These are phyloP conservation scores for Neonectria sp. DNA, from an alignment of 2,329 filamentous ascomycete species.

Conservation along the genomic window DNA sequence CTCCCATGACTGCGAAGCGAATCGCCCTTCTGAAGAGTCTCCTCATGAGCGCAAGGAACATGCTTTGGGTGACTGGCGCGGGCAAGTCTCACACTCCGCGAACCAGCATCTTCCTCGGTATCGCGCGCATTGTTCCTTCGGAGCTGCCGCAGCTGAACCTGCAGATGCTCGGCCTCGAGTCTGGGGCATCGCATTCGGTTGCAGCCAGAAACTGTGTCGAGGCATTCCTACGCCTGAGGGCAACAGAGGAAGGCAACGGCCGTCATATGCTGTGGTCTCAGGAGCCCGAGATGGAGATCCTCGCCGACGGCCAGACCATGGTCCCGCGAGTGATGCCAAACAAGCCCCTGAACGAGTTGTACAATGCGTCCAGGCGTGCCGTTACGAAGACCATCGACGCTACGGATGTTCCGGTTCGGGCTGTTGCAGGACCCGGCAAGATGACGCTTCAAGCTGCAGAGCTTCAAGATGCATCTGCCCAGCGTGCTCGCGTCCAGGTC, in stretches of 20 bases:
- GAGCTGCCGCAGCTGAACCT: slow-evolving; percentile 29
- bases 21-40: slow-evolving; percentile 24
- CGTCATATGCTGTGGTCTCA: slow-evolving; percentile 23
- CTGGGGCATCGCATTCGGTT: slow-evolving; percentile 2
- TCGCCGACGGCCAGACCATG: slow-evolving; percentile 25
- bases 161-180: slow-evolving; percentile 20
- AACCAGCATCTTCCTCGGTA: slow-evolving; percentile 28
- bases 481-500: background rate
- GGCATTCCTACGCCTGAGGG: slow-evolving; percentile 16
- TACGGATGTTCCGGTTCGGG: slow-evolving; percentile 9
- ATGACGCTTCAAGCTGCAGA: slow-evolving; percentile 14
- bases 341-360: slow-evolving; percentile 26
- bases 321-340: slow-evolving; percentile 28
- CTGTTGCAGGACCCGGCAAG: slow-evolving; percentile 9
- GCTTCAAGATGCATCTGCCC: background rate
- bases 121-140: slow-evolving; percentile 14
- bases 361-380: slow-evolving; percentile 22
- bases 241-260: slow-evolving; percentile 3
- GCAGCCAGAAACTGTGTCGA: slow-evolving; percentile 18
- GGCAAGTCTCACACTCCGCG: slow-evolving; percentile 21
- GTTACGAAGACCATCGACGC: slow-evolving; percentile 22
- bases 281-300: slow-evolving; percentile 29
- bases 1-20: slow-evolving; percentile 19
- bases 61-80: slow-evolving; percentile 31
- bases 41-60: slow-evolving; percentile 18